Evolutionary conservation across 257 asterid species (phyloP).

Genomic region (Capsicum pubescens): DNA sequence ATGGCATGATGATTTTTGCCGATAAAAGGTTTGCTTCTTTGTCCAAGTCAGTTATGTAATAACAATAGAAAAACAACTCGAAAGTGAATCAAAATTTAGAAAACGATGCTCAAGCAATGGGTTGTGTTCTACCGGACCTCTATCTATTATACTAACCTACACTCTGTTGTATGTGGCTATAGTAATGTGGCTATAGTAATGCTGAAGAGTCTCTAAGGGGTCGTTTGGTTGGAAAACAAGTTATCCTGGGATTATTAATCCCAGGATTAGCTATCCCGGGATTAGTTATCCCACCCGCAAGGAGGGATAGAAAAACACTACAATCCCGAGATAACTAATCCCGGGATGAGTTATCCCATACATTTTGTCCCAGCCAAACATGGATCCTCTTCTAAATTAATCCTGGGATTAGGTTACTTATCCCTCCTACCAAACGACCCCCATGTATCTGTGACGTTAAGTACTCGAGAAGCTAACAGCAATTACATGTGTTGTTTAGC

Average conservation of each 20-base stretch:
- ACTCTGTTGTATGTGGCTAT: neutral
- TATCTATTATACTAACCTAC: neutral
- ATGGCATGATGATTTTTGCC: constrained; percentile 99
- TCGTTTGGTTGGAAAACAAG: no score
- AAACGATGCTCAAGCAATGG: constrained; percentile 22
- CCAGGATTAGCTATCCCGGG: no score
- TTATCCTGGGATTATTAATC: no score
- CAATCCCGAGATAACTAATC: no score
- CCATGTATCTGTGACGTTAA: neutral
- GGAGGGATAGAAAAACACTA: no score
- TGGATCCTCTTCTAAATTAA: no score
- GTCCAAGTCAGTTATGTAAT: neutral
- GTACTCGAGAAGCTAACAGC: neutral
- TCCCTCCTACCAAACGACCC: no score
- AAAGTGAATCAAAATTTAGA: neutral
- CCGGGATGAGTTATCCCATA: no score
- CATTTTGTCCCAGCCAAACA: no score
- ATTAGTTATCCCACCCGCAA: no score
- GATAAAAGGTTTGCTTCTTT: constrained; percentile 76
- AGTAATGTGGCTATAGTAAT: neutral
- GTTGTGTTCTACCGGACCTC: neutral
- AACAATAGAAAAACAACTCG: neutral
- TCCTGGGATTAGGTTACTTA: no score
- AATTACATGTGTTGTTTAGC: neutral
- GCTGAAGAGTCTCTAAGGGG: neutral